Conservation (phyloP, 768 basidiomycete genomes). For the Steccherinum ochraceum region DNA sequence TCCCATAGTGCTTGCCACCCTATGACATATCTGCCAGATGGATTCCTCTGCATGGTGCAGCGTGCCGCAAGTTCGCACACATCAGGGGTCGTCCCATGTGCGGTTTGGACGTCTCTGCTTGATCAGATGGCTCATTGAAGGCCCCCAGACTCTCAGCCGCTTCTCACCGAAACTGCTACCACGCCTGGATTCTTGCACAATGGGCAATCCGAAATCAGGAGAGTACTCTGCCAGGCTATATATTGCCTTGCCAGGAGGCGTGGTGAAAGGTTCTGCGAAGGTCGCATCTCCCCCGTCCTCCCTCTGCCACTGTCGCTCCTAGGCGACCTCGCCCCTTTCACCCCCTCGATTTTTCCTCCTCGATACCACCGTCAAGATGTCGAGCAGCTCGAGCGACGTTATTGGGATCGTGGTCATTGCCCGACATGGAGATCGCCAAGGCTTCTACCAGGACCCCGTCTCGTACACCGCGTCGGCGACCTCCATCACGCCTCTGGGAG, state of each 20-base stretch:
- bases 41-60: no score
- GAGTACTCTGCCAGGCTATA: no score
- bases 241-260: no score
- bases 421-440: slow-evolving; percentile 26
- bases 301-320: not conserved
- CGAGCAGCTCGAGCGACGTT: slow-evolving; percentile 8
- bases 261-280: no score
- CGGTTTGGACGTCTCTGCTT: not conserved
- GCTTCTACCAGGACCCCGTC: slow-evolving; percentile 58
- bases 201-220: no score
- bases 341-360: not conserved
- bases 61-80: not conserved
- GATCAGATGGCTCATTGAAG: not conserved
- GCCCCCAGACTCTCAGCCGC: not conserved
- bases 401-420: slow-evolving; percentile 21
- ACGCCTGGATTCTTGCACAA: not conserved
- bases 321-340: not conserved
- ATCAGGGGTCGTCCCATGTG: not conserved
- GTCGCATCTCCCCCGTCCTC: not conserved
- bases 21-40: no score
- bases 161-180: not conserved
- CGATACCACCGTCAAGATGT: not conserved
- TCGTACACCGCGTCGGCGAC: slow-evolving; percentile 53
- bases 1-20: no score
- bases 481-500: slow-evolving; percentile 62